Base-by-base conservation (phyloP, 2,329 filamentous ascomycete genomes). In the Aspergillus versicolor region DNA sequence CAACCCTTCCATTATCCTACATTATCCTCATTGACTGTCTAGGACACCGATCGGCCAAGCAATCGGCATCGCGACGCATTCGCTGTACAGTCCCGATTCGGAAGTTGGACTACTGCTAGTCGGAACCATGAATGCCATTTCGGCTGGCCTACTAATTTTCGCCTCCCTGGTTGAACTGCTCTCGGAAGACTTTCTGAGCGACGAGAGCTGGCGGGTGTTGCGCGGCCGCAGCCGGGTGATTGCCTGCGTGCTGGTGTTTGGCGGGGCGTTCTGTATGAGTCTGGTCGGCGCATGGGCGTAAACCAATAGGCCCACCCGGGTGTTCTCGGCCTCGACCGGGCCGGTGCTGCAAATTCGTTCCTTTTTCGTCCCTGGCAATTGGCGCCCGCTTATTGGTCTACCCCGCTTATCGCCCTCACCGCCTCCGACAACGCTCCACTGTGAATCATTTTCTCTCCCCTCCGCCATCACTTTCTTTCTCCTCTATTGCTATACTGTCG, bases 71-170 rank as follows among this genome's bases (percentile, higher is more conserved):
- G 77, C 86, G 3, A 85, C 91, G 3, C 88, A 92, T 68, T 84
- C 83, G 12, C 78, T 91, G 61, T 93, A 92, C 73, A 88, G 89
- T 61, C 89, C 90, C 0, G 80, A 84, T 67, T 89, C 87, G 59
- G 84, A 90, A 71, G 83, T 85, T 0, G 89, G 90, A 0, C 76
- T 93, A 32, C 77, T 93, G 12, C 84, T 92, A 69, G 89, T 92
- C 2, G 90, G 90, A 13, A 83, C 89, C 64, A 92, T 92, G 88
- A 92, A 93, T 64, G 89, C 88, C 48, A 87, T 93, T 38, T 91
- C 88, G 0, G 85, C 87, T n/a, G 90, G 90, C 0, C 77, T 93
- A 40, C 73, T 93, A 37, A 79, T 92, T 6, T 93, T 91, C 66
- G 89, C 90, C 0, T 89, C 88, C 0, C 75, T 93, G 21, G 89